Base-by-base conservation (phyloP, 2,329 filamentous ascomycete species). In the Sclerotiophoma versabilis region DNA sequence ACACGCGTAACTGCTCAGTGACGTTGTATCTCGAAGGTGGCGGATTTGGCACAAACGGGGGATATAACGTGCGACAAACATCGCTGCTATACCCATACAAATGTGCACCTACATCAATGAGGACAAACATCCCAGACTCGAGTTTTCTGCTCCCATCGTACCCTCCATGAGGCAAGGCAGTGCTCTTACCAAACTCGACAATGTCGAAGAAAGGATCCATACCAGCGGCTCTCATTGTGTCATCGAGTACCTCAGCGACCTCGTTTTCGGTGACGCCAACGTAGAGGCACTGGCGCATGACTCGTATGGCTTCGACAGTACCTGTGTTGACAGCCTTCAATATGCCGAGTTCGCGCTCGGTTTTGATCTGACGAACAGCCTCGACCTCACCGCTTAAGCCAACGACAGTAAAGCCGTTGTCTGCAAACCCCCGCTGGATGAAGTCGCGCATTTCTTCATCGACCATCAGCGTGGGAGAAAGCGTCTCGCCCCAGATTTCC, bases 391-490 rank as follows among this genome's bases (percentile, higher is more conserved):
- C 79, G 25, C 72, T 75, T 3, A 87, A 73, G 3, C 84, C 84
- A 0, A 82, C 64, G 2, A 85, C 81, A n/a, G 81, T 73, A 58
- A 88, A 87, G 0, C 84, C 84, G 36, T 77, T 79, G 0, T 72
- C 64, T 2, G 75, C 76, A 0, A 88, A 75, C 0, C 85, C 85
- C 2, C 85, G 79, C 32, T 82, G 78, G 43, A 88, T 87, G 66
- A 82, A 87, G 66, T 87, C 84, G 2, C 85, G 80, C 66, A 87
- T 85, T 63, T 87, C 85, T 58, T 87, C 85, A 57, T 88, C 85
- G 12, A 86, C 79, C 81, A 87, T 86, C n/a, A 88, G 59, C n/a
- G 66, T 79, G 5, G 73, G 65, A 0, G 67, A 68, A 1, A 69
- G 49, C 1, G 32, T 63, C 8, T 68, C 60, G 0, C 79, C 81